Percentiles rank a stretch among this genome's conserved stretches.
Evolutionary conservation across 306 rosid genomes (phyloP).

Genomic region (Sindora glabra): DNA sequence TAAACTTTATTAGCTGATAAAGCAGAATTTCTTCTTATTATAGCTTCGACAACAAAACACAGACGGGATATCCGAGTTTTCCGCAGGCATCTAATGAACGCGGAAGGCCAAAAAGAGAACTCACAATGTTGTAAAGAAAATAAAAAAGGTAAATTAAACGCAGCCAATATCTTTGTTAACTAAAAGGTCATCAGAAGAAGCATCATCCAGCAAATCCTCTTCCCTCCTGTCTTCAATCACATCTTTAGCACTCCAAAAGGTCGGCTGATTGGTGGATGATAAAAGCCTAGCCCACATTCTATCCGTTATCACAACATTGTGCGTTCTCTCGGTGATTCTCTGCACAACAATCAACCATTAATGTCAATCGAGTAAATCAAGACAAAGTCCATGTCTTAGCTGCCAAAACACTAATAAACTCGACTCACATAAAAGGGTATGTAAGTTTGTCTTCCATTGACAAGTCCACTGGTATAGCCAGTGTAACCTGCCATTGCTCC

Average conservation of each 20-base stretch:
- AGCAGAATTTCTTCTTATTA: background rate
- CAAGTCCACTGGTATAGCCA: slow-evolving; percentile 74
- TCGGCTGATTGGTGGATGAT: slow-evolving; percentile 89
- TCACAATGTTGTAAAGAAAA: background rate
- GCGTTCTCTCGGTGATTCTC: slow-evolving; percentile 71
- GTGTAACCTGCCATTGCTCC: slow-evolving; percentile 99
- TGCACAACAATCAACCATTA: slow-evolving; percentile 24
- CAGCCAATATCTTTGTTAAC: slow-evolving; percentile 14
- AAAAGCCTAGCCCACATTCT: slow-evolving; percentile 99
- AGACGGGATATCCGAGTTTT: background rate
- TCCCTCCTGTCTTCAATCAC: slow-evolving; percentile 41
- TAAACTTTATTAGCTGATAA: background rate
- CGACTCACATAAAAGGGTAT: slow-evolving; percentile 81
- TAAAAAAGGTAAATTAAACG: background rate
- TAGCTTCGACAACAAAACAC: background rate
- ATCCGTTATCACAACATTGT: slow-evolving; percentile 81
- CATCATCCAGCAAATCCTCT: slow-evolving; percentile 25
- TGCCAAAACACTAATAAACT: background rate
- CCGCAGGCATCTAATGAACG: slow-evolving; percentile 12
- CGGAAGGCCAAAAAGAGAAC: slow-evolving; percentile 1
- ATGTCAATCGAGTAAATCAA: background rate
- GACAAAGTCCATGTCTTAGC: background rate
- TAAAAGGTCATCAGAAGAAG: slow-evolving; percentile 17
- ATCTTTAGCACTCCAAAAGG: slow-evolving; percentile 47
- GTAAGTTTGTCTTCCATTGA: slow-evolving; percentile 83